These are phyloP conservation scores for Spirogloea muscicola DNA, from an alignment of 139 green algal species.

Conservation along the genomic window DNA sequence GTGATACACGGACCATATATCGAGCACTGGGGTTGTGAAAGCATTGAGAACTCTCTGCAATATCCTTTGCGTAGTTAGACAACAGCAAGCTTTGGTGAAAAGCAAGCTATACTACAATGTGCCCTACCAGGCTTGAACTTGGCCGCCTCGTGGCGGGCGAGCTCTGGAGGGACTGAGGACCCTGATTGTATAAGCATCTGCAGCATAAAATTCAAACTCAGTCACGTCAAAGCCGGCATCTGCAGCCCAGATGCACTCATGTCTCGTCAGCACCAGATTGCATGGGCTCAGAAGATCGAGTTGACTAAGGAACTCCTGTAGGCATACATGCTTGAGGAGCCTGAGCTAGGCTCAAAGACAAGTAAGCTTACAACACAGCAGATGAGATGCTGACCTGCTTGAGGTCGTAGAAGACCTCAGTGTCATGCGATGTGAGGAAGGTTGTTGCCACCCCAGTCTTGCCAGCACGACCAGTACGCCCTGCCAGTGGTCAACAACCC, in stretches of 20 bases:
- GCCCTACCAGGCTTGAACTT: constrained; percentile 48
- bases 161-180: constrained; percentile 28
- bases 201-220: neutral
- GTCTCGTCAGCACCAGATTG: neutral
- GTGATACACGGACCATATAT: neutral
- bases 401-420: constrained; percentile 93
- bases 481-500: constrained; percentile 18
- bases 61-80: neutral
- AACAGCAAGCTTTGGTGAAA: neutral
- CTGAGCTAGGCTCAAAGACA: neutral
- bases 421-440: constrained; percentile 77
- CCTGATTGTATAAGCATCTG: constrained; percentile 35
- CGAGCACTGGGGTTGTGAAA: neutral
- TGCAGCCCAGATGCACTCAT: neutral
- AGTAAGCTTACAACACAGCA: neutral
- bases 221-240: neutral
- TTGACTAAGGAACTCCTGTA: neutral
- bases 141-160: constrained; percentile 46
- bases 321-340: neutral
- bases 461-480: constrained; percentile 62
- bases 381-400: constrained; percentile 43
- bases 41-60: neutral
- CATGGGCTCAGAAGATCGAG: neutral
- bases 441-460: constrained; percentile 72
- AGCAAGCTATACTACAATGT: neutral